Conservation (phyloP, 805 yeast genomes). For the Pichia membranifaciens region DNA sequence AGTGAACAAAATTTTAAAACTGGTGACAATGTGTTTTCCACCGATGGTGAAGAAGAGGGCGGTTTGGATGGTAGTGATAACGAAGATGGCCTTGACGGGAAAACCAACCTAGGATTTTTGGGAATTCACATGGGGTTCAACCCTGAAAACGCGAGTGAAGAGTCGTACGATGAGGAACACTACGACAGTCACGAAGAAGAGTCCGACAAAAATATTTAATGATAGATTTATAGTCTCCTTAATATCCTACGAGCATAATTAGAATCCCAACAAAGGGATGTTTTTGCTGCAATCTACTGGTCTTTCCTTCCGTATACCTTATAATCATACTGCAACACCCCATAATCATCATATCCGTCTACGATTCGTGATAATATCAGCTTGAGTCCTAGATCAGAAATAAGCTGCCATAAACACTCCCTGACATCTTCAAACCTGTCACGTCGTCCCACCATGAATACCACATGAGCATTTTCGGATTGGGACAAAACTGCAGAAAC, state of each 20-base stretch:
- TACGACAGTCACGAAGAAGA: constrained; percentile 12
- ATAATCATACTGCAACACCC: constrained; percentile 56
- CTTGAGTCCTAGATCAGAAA: constrained; percentile 34
- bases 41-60: constrained; percentile 3
- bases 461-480: constrained; percentile 37
- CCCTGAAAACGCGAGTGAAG: constrained; percentile 5
- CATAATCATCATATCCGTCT: constrained; percentile 82
- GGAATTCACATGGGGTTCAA: constrained; percentile 13
- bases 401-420: constrained; percentile 48
- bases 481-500: constrained; percentile 40
- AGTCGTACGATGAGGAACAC: constrained; percentile 7
- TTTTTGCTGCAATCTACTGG: too few species aligned
- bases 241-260: too few species aligned
- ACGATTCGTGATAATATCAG: constrained; percentile 40
- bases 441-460: constrained; percentile 75
- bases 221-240: not conserved
- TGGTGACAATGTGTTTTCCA: not conserved
- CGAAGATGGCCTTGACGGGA: constrained; percentile 3
- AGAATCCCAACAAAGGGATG: too few species aligned
- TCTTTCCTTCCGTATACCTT: constrained; percentile 30
- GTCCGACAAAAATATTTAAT: not conserved
- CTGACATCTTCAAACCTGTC: constrained; percentile 62
- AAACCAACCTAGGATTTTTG: constrained; percentile 14
- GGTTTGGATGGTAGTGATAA: constrained; percentile 1
- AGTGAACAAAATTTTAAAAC: too few species aligned